Evolutionary conservation across 306 rosid species (phyloP), one percentile per base, ranked within the genome.

Genomic region (Cucurbita argyrosperma): DNA sequence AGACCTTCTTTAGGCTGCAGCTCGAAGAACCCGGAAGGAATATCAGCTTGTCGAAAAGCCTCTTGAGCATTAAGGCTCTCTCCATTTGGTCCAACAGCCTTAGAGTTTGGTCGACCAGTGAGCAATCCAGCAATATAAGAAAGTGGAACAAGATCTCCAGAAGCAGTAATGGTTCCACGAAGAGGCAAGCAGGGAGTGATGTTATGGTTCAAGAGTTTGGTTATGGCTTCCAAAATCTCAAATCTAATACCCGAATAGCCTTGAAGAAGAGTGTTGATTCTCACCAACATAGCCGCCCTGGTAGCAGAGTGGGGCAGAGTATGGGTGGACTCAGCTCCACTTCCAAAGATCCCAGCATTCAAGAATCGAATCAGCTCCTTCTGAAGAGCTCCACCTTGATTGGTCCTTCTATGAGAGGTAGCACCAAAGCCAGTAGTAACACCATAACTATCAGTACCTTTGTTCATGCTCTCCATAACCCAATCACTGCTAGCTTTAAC

Each of bases 381-480:
- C 56, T 94, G 98, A 60, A 94, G 88, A 59, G 98, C 98, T n/a
- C 84, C 97, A 5, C 97, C 98, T 45, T 94, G 87, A 14, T 90
- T 89, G 70, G 98, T 94, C 51, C 97, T 78, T 8, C 96, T 79
- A 64, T 90, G 98, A 0, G 97, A 90, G 10, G 96, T 94, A 0
- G 98, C 94, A 51, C 98, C 98, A 71, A 94, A 90, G 0, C 98
- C 98, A 45, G 98, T 94, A 79, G 98, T 94, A 65, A 94, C 89
- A 18, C 98, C 98, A 3, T 94, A 93, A n/a, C 92, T 90, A 45
- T 93, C 97, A 0, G 87, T 90, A 0, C 97, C 98, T 0, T 85
- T 87, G 30, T 61, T 58, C 94, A 90, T 85, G 66, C 92, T 88
- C 0, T 94, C 87, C 92, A 89, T 85, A 4, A 94, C 97, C 98